Base-by-base conservation (phyloP, 208 protist species). In the Leishmania arabica region DNA sequence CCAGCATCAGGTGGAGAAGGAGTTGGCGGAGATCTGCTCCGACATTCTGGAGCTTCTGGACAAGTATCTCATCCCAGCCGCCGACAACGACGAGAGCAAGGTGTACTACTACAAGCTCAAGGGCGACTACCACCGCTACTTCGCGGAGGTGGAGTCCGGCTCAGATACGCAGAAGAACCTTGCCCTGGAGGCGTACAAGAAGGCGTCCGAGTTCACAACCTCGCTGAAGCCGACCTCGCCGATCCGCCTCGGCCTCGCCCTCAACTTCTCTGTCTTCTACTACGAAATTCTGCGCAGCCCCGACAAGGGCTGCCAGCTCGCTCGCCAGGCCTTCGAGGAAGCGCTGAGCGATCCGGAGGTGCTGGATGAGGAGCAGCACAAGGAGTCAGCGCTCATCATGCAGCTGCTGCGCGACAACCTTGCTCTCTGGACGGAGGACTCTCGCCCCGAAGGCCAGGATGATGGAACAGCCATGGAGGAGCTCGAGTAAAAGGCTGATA, bases 261-360 rank as follows among this genome's bases (percentile, higher is more conserved):
- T 99, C 40, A 99, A 99, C 96, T 99, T 99, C 90, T 99, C 98
- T 62, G 99, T 99, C 54, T 99, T 99, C 90, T 99, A 99, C 89
- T 99, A 99, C 90, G 99, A 99, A 91, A 99, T 99, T 85, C 87
- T 99, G 31, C 99, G 99, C 82, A 93, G 91, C 65, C 98, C 98
- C 51, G 98, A 99, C 75, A 92, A 94, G 86, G 99, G 99, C 66
- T 99, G 98, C 89, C 87, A 98, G 79, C 90, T 99, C 51, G 99
- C 99, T 31, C 99, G 99, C 66, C 90, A 99, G 88, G 98, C 98
- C 73, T 99, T 99, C 77, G 99, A 99, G 87, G 97, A 99, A 80
- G 98, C 98, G 62, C 95, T 99, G 77, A 93, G 92, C 77, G 99
- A 99, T 79, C 91, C 99, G 4, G 99, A 99, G 84, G 98, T 96